phyloP scores from a whole-genome alignment of 2,329 filamentous ascomycete species.

The Colletotrichum melonis region DNA sequence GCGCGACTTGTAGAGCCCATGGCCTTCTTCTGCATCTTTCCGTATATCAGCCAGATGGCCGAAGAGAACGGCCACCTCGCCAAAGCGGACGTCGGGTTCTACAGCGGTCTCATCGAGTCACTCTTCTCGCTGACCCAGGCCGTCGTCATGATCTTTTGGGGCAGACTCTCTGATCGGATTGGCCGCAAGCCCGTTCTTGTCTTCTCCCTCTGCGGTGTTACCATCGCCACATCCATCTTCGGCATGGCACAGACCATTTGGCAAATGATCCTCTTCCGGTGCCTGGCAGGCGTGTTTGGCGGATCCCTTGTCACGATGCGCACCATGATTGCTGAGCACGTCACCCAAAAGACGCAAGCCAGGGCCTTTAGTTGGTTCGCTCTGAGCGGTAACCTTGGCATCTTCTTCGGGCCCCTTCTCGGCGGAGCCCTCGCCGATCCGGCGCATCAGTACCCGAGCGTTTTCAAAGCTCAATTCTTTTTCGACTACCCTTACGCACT shows the following conservation, averaged over 20 bases:
- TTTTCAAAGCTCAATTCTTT: constrained; percentile 71
- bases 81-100: constrained; percentile 80
- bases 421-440: constrained; percentile 79
- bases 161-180: constrained; percentile 68
- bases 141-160: constrained; percentile 82
- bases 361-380: constrained; percentile 81
- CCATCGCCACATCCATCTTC: constrained; percentile 71
- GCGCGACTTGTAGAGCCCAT: constrained; percentile 79
- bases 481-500: constrained; percentile 74
- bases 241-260: constrained; percentile 74
- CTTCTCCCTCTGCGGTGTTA: constrained; percentile 72
- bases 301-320: constrained; percentile 80
- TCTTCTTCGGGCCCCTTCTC: constrained; percentile 77
- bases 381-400: constrained; percentile 79
- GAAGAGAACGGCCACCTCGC: constrained; percentile 71
- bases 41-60: constrained; percentile 84
- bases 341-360: constrained; percentile 77
- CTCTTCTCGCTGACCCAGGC: constrained; percentile 82
- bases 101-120: constrained; percentile 79
- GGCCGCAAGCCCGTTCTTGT: constrained; percentile 81
- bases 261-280: constrained; percentile 81
- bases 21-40: constrained; percentile 86
- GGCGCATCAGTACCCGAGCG: constrained; percentile 68
- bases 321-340: constrained; percentile 81
- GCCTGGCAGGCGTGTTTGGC: constrained; percentile 78